These are phyloP conservation scores for Pseudofabraea citricarpa DNA, from an alignment of 2,329 filamentous ascomycete genomes.

Conservation along the genomic window DNA sequence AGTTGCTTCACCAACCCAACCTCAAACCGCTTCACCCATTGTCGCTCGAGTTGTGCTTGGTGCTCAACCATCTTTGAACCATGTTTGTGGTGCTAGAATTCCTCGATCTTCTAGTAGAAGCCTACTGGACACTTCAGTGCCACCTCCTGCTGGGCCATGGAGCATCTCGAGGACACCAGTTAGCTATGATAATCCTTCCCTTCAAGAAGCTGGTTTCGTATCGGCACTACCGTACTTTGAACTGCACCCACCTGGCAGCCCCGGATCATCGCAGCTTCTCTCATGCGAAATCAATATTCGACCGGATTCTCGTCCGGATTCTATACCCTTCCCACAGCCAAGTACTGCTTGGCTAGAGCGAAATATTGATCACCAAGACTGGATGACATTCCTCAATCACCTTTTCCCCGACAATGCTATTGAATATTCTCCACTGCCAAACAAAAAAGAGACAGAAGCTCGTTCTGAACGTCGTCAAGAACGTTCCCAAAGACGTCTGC, in stretches of 20 bases:
- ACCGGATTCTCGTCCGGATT: not conserved
- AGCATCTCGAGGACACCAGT: no score
- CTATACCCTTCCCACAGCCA: constrained; percentile 7
- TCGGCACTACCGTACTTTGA: constrained; percentile 13
- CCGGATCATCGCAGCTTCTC: constrained; percentile 1
- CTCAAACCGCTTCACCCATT: not conserved
- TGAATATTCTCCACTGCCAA: constrained; percentile 31
- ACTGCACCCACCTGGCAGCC: not conserved
- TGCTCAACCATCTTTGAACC: not conserved
- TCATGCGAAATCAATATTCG: constrained; percentile 2
- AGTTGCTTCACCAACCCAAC: not conserved
- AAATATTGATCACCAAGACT: constrained; percentile 46
- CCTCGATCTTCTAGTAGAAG: not conserved
- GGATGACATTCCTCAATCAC: constrained; percentile 52
- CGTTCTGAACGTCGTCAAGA: not conserved
- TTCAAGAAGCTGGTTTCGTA: constrained; percentile 6
- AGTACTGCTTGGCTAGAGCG: constrained; percentile 21
- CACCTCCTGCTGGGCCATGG: no score
- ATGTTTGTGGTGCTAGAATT: not conserved
- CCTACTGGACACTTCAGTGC: not conserved
- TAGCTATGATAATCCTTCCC: no score
- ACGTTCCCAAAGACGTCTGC: not conserved
- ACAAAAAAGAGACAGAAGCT: not conserved
- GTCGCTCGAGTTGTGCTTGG: not conserved
- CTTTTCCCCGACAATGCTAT: constrained; percentile 42